Evolutionary conservation across 1,139 yeast genomes (phyloP), one percentile per base, ranked within the genome.

Genomic region (Candida glucosophila): DNA sequence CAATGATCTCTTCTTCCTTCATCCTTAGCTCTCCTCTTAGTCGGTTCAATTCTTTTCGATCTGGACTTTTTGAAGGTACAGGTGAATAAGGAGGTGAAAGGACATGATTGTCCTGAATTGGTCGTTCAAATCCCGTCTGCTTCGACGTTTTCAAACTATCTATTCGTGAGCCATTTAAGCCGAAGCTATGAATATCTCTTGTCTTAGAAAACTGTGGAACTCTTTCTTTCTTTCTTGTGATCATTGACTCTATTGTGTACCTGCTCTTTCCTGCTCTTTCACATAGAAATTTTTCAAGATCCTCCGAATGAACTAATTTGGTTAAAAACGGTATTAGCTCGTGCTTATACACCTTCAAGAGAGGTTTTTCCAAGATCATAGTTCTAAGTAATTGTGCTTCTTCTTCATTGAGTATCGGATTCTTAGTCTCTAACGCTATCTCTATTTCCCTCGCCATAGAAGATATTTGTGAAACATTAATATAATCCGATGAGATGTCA

Each of bases 241-340:
- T n/a, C 24, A 16, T 8, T 16, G 8, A n/a, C 8, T 8, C 8
- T 8, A 16, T 19, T 7, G 9, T 7, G 12, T 8, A 8, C 8
- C 12, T 27, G 2, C 44, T 31, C 6, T 52, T 29, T 3, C 47
- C 43, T 6, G 46, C 42, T 26, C 64, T 35, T 3, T 46, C 50
- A 4, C 30, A 29, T 6, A 61, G 33, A 22, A 58, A 50, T 16
- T 32, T 39, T 15, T 41, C 46, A 26, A 59, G 41, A 12, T 42
- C 36, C 7, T 31, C 19, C 18, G 38, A 36, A 5, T 44, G 44
- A 2, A 52, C 58, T 22, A 61, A 40, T 16, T 45, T 46, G 19
- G 52, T 36, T 9, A 63, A 24, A 31, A 62, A 60, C 17, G 38
- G 40, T 24, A 37, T 36, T 14, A 58, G 40, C 18, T 58, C 64